Evolutionary conservation across 2,329 filamentous ascomycete genomes (phyloP).

Genomic region (Fusarium sarcochroum): DNA sequence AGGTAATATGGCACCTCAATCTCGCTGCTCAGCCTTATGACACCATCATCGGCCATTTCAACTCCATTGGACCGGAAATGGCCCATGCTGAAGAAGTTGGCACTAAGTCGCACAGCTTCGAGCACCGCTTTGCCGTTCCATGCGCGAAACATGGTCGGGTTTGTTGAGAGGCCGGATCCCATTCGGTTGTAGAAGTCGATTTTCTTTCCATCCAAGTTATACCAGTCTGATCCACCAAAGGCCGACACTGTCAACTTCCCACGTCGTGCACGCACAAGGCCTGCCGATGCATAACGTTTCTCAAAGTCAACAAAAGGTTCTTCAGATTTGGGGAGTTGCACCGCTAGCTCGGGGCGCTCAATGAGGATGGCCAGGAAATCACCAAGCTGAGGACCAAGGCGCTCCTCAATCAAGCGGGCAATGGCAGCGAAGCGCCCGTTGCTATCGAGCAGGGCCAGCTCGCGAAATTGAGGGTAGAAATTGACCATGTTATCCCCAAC

Average conservation of each 20-base stretch:
- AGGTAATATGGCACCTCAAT: conserved; percentile 27
- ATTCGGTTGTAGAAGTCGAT: conserved; percentile 32
- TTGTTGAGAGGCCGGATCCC: conserved; percentile 32
- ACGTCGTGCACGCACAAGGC: conserved; percentile 13
- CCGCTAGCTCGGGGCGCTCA: conserved; percentile 9
- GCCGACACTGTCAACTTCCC: conserved; percentile 31
- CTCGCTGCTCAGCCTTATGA: conserved; percentile 6
- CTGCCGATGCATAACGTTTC: conserved; percentile 13
- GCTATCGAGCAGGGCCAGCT: conserved; percentile 2
- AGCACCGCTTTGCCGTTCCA: conserved; percentile 36
- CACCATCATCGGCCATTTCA: not conserved
- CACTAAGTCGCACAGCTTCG: conserved; percentile 20
- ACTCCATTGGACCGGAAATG: conserved; percentile 35
- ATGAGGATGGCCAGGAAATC: conserved; percentile 19
- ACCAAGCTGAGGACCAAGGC: conserved; percentile 8
- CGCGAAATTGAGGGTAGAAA: conserved; percentile 24
- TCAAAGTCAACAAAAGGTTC: conserved; percentile 15
- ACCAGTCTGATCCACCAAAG: conserved; percentile 36
- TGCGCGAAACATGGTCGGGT: conserved; percentile 37
- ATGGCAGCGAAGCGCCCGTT: conserved; percentile 22
- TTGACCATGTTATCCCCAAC: conserved; percentile 11
- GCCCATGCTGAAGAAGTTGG: conserved; percentile 35
- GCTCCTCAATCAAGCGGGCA: conserved; percentile 19
- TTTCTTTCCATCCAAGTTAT: conserved; percentile 27
- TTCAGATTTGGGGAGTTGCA: not conserved